Conservation (phyloP, 352 stramenopile genomes). For the Phytophthora ramorum region DNA sequence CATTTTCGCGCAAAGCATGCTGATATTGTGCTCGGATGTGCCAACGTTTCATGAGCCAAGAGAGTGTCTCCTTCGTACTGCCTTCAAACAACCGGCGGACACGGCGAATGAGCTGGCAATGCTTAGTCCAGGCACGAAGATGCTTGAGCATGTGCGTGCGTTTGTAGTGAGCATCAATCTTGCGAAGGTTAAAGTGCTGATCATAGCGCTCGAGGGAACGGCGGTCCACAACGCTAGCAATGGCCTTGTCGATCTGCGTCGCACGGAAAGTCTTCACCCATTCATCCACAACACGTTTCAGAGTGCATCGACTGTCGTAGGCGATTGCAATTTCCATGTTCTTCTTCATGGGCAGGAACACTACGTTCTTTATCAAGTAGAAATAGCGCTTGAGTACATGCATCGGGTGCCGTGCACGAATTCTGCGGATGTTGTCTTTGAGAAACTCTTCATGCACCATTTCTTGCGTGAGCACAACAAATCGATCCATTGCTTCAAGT, state of each 20-base stretch:
- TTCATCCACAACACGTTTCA: constrained; percentile 38
- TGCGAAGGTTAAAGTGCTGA: constrained; percentile 72
- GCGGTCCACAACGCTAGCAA: constrained; percentile 54
- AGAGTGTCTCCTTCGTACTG: constrained; percentile 54
- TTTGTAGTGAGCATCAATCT: constrained; percentile 72
- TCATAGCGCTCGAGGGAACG: constrained; percentile 74
- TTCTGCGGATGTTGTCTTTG: constrained; percentile 75
- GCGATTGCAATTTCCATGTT: constrained; percentile 43
- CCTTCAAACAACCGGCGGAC: constrained; percentile 74
- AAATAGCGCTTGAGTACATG: constrained; percentile 60
- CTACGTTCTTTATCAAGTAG: constrained; percentile 42
- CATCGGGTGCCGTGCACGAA: constrained; percentile 47
- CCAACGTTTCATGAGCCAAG: constrained; percentile 54
- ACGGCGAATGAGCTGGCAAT: constrained; percentile 56
- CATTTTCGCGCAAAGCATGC: constrained; percentile 49
- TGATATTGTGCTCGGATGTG: constrained; percentile 65
- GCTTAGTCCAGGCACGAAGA: constrained; percentile 57
- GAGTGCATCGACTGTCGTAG: constrained; percentile 41
- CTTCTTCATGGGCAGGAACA: constrained; percentile 55
- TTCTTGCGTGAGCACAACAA: constrained; percentile 73
- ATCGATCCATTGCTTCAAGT: constrained; percentile 66
- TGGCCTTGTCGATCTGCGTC: constrained; percentile 65
- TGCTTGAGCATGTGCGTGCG: constrained; percentile 59
- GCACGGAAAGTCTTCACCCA: constrained; percentile 63
- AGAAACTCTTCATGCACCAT: constrained; percentile 85